phyloP scores from a whole-genome alignment of 305 asterid genomes.

The Ilex paraguariensis region DNA sequence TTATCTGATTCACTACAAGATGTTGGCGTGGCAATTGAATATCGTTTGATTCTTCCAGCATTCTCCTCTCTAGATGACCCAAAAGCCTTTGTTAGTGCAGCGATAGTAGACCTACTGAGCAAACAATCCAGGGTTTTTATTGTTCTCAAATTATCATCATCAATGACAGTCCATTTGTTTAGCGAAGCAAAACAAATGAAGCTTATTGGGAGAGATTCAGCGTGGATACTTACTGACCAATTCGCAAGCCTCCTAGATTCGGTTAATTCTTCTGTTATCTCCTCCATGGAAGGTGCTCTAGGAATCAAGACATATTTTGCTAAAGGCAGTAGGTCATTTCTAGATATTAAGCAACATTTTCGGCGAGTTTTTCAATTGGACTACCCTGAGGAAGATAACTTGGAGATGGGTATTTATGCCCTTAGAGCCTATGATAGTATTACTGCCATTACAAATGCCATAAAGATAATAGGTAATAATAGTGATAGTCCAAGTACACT shows the following conservation, averaged over 20 bases:
- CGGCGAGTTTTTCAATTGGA: slow-evolving; percentile 14
- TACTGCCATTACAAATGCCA: slow-evolving; percentile 17
- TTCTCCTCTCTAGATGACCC: slow-evolving; percentile 22
- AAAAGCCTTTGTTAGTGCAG: slow-evolving; percentile 15
- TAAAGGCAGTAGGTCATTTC: slow-evolving; percentile 14
- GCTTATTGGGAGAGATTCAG: slow-evolving; percentile 40
- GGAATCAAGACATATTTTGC: slow-evolving; percentile 4
- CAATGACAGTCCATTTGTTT: slow-evolving; percentile 21
- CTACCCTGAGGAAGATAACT: slow-evolving; percentile 17
- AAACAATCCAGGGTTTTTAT: slow-evolving; percentile 39
- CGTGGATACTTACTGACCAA: slow-evolving; percentile 29
- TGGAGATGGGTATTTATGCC: slow-evolving; percentile 21
- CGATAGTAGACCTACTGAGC: slow-evolving; percentile 12
- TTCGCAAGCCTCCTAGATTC: slow-evolving; percentile 30
- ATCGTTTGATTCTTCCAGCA: slow-evolving; percentile 21
- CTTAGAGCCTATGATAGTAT: slow-evolving; percentile 36
- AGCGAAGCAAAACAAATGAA: slow-evolving; percentile 26
- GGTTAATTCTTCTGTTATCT: not conserved
- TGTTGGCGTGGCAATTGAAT: slow-evolving; percentile 28
- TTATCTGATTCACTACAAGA: slow-evolving; percentile 23
- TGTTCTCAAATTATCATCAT: slow-evolving; percentile 25
- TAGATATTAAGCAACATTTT: slow-evolving; percentile 15
- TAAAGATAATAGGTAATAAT: slow-evolving; percentile 7
- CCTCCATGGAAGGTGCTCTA: too few relatives aligned
- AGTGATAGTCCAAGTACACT: slow-evolving; percentile 10